These are phyloP conservation scores for Penicillium sp. DNA, from an alignment of 2,329 filamentous ascomycete genomes.

Conservation along the genomic window DNA sequence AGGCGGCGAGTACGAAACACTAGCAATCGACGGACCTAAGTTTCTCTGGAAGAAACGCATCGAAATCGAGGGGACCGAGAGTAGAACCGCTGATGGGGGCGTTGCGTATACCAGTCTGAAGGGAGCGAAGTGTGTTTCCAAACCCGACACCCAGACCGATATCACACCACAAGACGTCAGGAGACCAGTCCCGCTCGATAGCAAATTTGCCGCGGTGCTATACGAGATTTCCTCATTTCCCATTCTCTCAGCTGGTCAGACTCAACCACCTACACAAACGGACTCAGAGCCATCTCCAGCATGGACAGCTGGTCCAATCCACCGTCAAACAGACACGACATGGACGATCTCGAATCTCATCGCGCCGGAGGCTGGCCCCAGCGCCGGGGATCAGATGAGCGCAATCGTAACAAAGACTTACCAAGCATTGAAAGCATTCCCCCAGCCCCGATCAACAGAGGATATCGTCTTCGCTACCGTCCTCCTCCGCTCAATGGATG, in stretches of 20 bases:
- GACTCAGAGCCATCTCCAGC: not conserved
- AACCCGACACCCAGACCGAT: constrained; percentile 34
- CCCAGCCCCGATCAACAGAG: constrained; percentile 28
- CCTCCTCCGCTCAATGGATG: constrained; percentile 75
- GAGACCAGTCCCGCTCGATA: constrained; percentile 70
- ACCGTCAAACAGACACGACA: constrained; percentile 28
- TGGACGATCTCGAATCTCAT: constrained; percentile 45
- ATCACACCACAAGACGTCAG: constrained; percentile 34
- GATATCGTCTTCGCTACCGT: constrained; percentile 60
- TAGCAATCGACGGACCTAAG: constrained; percentile 79
- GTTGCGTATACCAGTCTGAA: constrained; percentile 71
- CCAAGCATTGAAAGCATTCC: constrained; percentile 10
- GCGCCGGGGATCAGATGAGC: constrained; percentile 47
- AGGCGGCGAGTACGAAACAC: constrained; percentile 93
- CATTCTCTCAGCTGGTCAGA: not conserved
- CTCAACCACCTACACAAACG: not conserved
- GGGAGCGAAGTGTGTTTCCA: constrained; percentile 59
- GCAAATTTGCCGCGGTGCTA: constrained; percentile 56
- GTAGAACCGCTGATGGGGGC: constrained; percentile 73
- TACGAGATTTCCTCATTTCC: constrained; percentile 17
- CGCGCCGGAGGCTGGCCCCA: constrained; percentile 43
- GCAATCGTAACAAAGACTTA: constrained; percentile 33
- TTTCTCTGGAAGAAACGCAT: constrained; percentile 75
- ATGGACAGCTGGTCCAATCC: constrained; percentile 16
- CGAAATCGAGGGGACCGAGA: constrained; percentile 59